Evolutionary conservation across 2,329 filamentous ascomycete species (phyloP), one percentile per base, ranked within the genome.

Genomic region (Helotiales sp.): DNA sequence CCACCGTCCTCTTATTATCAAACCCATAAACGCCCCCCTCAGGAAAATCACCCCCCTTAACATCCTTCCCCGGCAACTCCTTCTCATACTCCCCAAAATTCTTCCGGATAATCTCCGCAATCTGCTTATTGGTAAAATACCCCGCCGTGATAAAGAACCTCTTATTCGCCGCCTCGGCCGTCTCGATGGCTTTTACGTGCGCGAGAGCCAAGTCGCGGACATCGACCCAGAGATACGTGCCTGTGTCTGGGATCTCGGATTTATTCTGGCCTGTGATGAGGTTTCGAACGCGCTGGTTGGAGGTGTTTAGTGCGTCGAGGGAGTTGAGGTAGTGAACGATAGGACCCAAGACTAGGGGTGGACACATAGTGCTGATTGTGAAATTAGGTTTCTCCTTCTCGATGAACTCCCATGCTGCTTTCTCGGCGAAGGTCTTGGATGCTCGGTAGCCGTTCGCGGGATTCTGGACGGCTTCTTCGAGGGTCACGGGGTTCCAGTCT

Each of bases 291-390:
- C 86, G 81, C 64, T 85, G 80, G 70, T 91, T 92, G 13, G 87
- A 90, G 1, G 87, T 89, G 74, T 92, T 93, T 60, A 92, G 75
- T 1, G 75, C 75, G n/a, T 84, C 80, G 0, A 89, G 76, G 22
- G 76, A 80, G 60, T 85, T 81, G 2, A 91, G 77, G 63, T 85
- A 84, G 64, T 87, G 81, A 50, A 85, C 80, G 7, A 88, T 73
- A 0, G 87, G 86, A 0, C 87, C 86, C 38, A 88, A 13, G 0
- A 86, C 83, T 55, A 83, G 76, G 0, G 86, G 85, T 52, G 83
- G 82, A 67, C 83, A 84, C 65, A 89, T 82, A 5, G 82, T 84
- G 10, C 80, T 75, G 29, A 90, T 69, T 40, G 82, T 79, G 66
- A 89, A 90, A 56, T 75, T 77, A 0, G 84, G 82, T 33, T 69